These are phyloP conservation scores for Botryotinia convoluta DNA, from an alignment of 2,329 filamentous ascomycete genomes.

Conservation along the genomic window DNA sequence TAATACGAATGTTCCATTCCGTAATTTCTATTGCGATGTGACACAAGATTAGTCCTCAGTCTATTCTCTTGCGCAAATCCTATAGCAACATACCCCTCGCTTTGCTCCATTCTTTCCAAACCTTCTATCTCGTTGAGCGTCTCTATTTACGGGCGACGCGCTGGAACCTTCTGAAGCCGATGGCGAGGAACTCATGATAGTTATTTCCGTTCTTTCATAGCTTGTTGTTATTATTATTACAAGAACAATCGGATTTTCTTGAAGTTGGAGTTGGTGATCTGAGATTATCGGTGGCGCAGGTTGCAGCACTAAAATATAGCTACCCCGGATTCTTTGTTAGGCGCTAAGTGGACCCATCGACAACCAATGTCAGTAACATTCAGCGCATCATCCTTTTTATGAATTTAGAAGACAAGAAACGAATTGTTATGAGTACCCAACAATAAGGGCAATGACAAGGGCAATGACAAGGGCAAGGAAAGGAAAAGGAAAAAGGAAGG, in stretches of 20 bases:
- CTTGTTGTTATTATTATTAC: not conserved
- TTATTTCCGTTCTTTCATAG: constrained; percentile 13
- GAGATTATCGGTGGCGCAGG: constrained; percentile 4
- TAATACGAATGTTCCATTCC: constrained; percentile 83
- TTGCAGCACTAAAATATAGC: not conserved
- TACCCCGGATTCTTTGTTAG: constrained; percentile 13
- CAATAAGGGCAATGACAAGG: not conserved
- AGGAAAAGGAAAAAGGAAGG: not conserved
- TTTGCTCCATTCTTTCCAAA: constrained; percentile 15
- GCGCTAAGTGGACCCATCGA: not conserved
- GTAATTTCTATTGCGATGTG: constrained; percentile 58
- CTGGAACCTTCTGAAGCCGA: constrained; percentile 6
- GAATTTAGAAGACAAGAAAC: not conserved
- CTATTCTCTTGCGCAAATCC: constrained; percentile 32
- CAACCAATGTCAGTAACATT: not conserved
- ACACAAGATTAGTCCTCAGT: not conserved
- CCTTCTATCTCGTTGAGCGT: constrained; percentile 15
- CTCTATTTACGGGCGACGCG: constrained; percentile 8
- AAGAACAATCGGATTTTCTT: not conserved
- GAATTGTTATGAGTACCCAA: not conserved
- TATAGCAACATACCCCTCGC: constrained; percentile 16
- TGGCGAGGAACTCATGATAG: constrained; percentile 17
- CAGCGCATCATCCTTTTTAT: not conserved
- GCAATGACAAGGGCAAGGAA: not conserved
- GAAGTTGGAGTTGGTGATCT: not conserved